Evolutionary conservation across 2,329 filamentous ascomycete genomes (phyloP).

Genomic region (Cladosporium sp.): DNA sequence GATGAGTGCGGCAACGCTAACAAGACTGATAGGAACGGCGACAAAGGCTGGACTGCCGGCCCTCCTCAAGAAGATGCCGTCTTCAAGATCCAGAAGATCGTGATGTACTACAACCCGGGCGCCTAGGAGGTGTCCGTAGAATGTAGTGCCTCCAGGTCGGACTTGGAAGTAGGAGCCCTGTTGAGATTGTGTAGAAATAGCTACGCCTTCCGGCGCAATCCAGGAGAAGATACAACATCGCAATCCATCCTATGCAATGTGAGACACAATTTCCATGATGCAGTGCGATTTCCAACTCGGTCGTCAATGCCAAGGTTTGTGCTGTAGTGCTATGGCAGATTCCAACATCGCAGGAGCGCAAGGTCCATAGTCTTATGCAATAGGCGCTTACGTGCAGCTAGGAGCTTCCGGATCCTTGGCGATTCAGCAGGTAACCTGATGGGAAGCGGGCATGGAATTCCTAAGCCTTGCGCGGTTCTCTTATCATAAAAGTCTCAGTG

Average conservation of each 20-base stretch:
- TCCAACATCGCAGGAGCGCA: background rate
- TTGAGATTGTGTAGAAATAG: background rate
- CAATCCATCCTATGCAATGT: background rate
- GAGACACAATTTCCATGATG: background rate
- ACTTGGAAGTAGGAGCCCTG: background rate
- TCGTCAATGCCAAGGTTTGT: background rate
- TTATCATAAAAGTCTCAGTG: conserved; percentile 8
- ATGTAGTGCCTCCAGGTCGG: background rate
- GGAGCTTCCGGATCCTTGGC: background rate
- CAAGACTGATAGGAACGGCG: conserved; percentile 24
- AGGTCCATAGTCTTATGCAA: background rate
- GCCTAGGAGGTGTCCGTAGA: background rate
- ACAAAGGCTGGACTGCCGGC: conserved; percentile 27
- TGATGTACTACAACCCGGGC: conserved; percentile 30
- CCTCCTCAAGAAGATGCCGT: conserved; percentile 29
- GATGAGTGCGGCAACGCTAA: background rate
- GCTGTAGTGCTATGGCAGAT: background rate
- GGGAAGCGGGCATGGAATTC: background rate
- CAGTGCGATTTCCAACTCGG: background rate
- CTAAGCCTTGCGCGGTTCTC: background rate
- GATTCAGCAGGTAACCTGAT: background rate
- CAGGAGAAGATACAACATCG: background rate
- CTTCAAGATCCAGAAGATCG: conserved; percentile 31
- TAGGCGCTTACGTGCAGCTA: background rate
- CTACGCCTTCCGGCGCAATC: background rate